Conservation (phyloP, 2,329 filamentous ascomycete species). For the Colletotrichum simmondsii region DNA sequence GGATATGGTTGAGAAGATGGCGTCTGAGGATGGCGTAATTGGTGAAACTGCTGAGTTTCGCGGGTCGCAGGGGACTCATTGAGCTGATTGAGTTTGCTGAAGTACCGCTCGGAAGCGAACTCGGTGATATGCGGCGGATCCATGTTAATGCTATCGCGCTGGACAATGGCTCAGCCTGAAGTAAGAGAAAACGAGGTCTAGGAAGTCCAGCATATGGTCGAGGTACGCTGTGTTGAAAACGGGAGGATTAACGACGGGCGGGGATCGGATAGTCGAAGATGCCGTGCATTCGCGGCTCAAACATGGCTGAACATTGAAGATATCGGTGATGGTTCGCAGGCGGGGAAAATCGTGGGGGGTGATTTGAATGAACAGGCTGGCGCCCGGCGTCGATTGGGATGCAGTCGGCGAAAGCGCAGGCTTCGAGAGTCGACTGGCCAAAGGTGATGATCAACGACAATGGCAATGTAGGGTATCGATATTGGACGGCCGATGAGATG, state of each 20-base stretch:
- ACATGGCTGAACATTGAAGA: conserved; percentile 46
- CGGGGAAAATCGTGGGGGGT: not conserved
- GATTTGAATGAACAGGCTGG: not conserved
- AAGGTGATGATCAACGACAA: not conserved
- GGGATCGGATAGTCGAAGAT: conserved; percentile 36
- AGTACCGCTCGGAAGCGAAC: conserved; percentile 74
- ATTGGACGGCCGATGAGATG: not conserved
- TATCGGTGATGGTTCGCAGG: not conserved
- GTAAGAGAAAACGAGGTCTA: conserved; percentile 26
- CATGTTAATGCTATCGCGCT: conserved; percentile 53
- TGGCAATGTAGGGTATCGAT: not conserved
- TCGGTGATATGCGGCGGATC: conserved; percentile 73
- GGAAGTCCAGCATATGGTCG: conserved; percentile 22
- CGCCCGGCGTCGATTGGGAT: not conserved
- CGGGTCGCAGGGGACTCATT: conserved; percentile 43
- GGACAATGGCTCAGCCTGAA: conserved; percentile 37
- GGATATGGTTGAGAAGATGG: conserved; percentile 37
- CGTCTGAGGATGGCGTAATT: conserved; percentile 18
- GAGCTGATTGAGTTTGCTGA: conserved; percentile 69
- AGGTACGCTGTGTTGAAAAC: conserved; percentile 11
- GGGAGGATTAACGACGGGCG: conserved; percentile 1
- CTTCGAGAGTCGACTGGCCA: not conserved
- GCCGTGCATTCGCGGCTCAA: conserved; percentile 40
- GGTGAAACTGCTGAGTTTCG: conserved; percentile 9
- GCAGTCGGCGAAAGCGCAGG: not conserved